Evolutionary conservation across 768 basidiomycete genomes (phyloP).

Genomic region (Brasilioporus rufonigricans): DNA sequence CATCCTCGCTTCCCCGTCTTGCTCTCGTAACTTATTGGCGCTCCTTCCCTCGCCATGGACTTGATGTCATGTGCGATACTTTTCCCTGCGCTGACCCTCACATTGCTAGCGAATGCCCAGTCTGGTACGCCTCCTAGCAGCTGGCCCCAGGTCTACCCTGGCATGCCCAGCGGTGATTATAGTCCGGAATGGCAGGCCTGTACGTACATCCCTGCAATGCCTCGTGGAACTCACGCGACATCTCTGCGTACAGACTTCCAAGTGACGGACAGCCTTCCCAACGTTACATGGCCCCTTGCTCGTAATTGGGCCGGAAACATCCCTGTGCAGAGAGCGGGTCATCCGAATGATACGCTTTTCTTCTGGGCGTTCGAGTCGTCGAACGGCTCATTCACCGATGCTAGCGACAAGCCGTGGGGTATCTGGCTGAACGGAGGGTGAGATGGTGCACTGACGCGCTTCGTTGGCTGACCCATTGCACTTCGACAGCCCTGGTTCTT

Average conservation of each 20-base stretch:
- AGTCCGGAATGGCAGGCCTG: slow-evolving; percentile 62
- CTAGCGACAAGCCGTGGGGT: slow-evolving; percentile 56
- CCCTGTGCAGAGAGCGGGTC: slow-evolving; percentile 53
- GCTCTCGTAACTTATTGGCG: slow-evolving; percentile 4
- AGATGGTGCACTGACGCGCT: slow-evolving; percentile 10
- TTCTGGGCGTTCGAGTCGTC: slow-evolving; percentile 62
- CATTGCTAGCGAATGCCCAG: slow-evolving; percentile 23
- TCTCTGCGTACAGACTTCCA: slow-evolving; percentile 46
- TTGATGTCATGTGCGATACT: slow-evolving; percentile 10
- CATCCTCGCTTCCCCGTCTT: not conserved
- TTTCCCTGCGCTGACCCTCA: not conserved
- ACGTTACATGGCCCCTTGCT: slow-evolving; percentile 52
- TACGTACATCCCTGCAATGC: slow-evolving; percentile 30
- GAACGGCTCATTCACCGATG: slow-evolving; percentile 51
- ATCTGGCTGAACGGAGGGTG: slow-evolving; percentile 77
- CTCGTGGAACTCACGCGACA: not conserved
- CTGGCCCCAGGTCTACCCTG: slow-evolving; percentile 43
- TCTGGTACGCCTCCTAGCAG: slow-evolving; percentile 26
- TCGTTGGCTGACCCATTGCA: not conserved
- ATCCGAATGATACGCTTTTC: slow-evolving; percentile 66
- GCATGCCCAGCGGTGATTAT: slow-evolving; percentile 44
- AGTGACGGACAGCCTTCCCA: slow-evolving; percentile 55
- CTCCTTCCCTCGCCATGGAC: slow-evolving; percentile 20
- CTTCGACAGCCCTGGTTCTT: slow-evolving; percentile 56
- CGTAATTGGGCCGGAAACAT: slow-evolving; percentile 66